Conservation (phyloP, 2,329 filamentous ascomycete species). For the Metarhizium sp. region DNA sequence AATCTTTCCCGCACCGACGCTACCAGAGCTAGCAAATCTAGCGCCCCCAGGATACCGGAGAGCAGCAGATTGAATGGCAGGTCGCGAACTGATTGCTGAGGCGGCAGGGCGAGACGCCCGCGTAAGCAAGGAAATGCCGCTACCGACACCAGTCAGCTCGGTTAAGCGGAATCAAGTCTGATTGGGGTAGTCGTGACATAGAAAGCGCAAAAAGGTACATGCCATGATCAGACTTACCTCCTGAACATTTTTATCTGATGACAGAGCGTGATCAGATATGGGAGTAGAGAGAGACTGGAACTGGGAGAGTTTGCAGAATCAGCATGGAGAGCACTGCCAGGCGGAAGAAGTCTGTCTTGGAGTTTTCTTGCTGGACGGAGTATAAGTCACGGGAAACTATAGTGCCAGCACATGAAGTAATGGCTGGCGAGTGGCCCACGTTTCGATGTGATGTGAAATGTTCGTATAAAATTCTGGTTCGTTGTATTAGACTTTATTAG, state of each 20-base stretch:
- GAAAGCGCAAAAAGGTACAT: conserved; percentile 18
- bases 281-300: conserved; percentile 45
- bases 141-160: conserved; percentile 33
- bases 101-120: conserved; percentile 53
- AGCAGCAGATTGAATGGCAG: conserved; percentile 46
- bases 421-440: accelerated
- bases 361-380: too few species aligned
- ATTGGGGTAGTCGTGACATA: conserved; percentile 15
- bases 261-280: conserved; percentile 53
- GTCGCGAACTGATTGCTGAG: conserved; percentile 46
- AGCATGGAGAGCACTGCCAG: conserved; percentile 18
- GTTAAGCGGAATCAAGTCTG: conserved; percentile 42
- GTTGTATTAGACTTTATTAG: too few species aligned
- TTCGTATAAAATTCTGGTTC: too few species aligned
- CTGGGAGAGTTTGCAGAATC: conserved; percentile 39
- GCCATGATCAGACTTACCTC: conserved; percentile 50
- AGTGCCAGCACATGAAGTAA: too few species aligned
- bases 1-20: conserved; percentile 56
- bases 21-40: conserved; percentile 49
- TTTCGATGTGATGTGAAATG: too few species aligned
- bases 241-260: conserved; percentile 74
- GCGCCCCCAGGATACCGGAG: conserved; percentile 45
- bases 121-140: conserved; percentile 57
- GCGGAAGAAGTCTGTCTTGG: too few species aligned
- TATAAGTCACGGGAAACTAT: too few species aligned